Percentiles rank a stretch among this genome's conserved stretches.
Evolutionary conservation across 2,329 filamentous ascomycete species (phyloP).

Genomic region (Lithohypha guttulata): DNA sequence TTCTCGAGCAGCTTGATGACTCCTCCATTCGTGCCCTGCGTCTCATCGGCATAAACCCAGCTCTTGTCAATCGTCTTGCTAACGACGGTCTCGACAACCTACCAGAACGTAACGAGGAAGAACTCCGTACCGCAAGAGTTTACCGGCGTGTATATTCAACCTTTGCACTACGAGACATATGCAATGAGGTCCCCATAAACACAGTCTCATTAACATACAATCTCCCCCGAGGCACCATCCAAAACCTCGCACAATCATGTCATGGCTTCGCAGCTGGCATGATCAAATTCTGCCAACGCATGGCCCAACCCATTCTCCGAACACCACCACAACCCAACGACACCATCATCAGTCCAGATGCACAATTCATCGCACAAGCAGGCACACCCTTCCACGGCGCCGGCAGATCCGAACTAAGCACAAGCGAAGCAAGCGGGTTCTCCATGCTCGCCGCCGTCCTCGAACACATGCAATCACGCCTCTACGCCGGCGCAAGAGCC

Average conservation of each 20-base stretch:
- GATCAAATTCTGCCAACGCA: constrained; percentile 66
- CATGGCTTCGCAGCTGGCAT: constrained; percentile 70
- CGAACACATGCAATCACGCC: constrained; percentile 63
- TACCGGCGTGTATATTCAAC: constrained; percentile 66
- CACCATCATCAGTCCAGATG: neutral
- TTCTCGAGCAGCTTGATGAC: constrained; percentile 60
- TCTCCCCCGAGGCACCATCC: constrained; percentile 58
- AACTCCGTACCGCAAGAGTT: constrained; percentile 51
- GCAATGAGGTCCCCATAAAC: constrained; percentile 64
- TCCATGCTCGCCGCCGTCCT: constrained; percentile 60
- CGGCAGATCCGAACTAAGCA: neutral
- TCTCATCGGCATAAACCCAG: constrained; percentile 58
- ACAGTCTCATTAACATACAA: constrained; percentile 60
- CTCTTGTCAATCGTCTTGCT: constrained; percentile 54
- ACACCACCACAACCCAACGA: neutral
- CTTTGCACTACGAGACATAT: constrained; percentile 66
- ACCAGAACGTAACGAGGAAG: constrained; percentile 51
- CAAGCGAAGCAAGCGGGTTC: constrained; percentile 41
- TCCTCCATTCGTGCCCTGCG: constrained; percentile 58
- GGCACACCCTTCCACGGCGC: neutral
- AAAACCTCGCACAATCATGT: constrained; percentile 62
- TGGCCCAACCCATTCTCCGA: constrained; percentile 33
- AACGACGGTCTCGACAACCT: constrained; percentile 48
- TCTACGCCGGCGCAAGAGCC: constrained; percentile 59
- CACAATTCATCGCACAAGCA: neutral